Evolutionary conservation across 208 protist species (phyloP).

Genomic region (Zelonia costaricensis): DNA sequence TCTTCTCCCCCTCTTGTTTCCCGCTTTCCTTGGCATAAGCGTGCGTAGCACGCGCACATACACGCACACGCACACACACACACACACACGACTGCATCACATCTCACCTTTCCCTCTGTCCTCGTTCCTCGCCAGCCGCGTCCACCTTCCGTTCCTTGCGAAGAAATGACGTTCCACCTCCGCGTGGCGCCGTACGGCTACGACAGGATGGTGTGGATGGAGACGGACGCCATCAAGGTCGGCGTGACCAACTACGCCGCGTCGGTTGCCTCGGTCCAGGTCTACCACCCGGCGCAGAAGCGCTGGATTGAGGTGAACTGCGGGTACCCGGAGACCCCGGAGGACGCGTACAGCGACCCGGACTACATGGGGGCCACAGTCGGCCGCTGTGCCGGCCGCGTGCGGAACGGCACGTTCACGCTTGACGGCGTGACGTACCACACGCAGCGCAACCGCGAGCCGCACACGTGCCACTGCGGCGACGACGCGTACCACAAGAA

Average conservation of each 20-base stretch:
- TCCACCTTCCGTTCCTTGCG: too few relatives aligned
- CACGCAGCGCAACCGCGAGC: conserved; percentile 24
- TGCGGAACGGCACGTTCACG: conserved; percentile 43
- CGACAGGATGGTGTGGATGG: conserved; percentile 44
- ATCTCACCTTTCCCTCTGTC: too few relatives aligned
- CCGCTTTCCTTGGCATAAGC: neutral
- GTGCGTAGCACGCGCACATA: neutral
- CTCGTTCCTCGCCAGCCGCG: too few relatives aligned
- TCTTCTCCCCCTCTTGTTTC: neutral
- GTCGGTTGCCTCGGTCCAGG: conserved; percentile 45
- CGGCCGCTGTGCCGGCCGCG: conserved; percentile 66
- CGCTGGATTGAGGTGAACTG: conserved; percentile 66
- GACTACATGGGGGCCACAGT: conserved; percentile 65
- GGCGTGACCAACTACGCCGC: conserved; percentile 56
- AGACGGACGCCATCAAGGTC: conserved; percentile 36
- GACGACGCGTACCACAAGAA: conserved; percentile 62
- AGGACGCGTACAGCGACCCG: conserved; percentile 39
- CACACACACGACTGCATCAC: neutral
- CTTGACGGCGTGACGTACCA: conserved; percentile 45
- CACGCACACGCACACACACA: neutral
- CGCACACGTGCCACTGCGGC: conserved; percentile 58
- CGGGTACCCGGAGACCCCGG: conserved; percentile 49
- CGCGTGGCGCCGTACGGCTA: conserved; percentile 37
- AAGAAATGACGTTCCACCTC: conserved; percentile 36
- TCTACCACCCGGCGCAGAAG: conserved; percentile 23